Evolutionary conservation across 345 rosid genomes (phyloP), one percentile per base, ranked within the genome.

Genomic region (Durio zibethinus): DNA sequence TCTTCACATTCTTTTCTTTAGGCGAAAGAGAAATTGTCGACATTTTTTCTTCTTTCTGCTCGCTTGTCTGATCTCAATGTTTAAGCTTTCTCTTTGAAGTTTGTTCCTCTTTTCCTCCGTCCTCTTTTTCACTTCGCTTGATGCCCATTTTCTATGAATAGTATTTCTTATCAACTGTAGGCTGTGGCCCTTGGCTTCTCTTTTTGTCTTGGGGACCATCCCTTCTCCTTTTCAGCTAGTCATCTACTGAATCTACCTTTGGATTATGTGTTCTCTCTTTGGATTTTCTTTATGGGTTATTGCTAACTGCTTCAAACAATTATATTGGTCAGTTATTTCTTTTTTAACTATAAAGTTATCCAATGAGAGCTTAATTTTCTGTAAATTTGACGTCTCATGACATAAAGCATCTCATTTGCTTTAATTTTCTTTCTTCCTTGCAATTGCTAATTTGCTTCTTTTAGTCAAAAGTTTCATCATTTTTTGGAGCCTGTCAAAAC

Each of bases 151-250:
- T 14, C 4, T 15, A 21, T 54, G 12, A 69, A 48, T 31, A 45
- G 66, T 59, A 74, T 20, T 57, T 80, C 61, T 45, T 63, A 36
- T 36, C 40, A n/a, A 50, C 56, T 38, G 1, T 38, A 7, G 40
- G 40, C 40, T 54, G 14, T 71, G 14, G 75, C 36, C 23, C 75
- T 71, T 29, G 75, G n/a, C 75, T 52, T 29, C 29, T 9, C 38
- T 71, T 73, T 72, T 60, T 43, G 69, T 18, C 31, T 60, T 42
- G 69, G 50, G 57, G 59, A 54, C 54, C 53, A 31, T 48, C 27
- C 23, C 14, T 50, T 50, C 43, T 31, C 4, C 31, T n/a, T 67
- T 33, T 70, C 23, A 48, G 29, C 74, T 64, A 33, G 38, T 25
- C 36, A 61, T 61, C 38, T 62, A 29, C 67, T 33, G 21, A 31